A percentile compares a stretch with the other conserved stretches of the same genome.
Evolutionary conservation across 345 rosid genomes (phyloP).

Genomic region (Camelina neglecta): DNA sequence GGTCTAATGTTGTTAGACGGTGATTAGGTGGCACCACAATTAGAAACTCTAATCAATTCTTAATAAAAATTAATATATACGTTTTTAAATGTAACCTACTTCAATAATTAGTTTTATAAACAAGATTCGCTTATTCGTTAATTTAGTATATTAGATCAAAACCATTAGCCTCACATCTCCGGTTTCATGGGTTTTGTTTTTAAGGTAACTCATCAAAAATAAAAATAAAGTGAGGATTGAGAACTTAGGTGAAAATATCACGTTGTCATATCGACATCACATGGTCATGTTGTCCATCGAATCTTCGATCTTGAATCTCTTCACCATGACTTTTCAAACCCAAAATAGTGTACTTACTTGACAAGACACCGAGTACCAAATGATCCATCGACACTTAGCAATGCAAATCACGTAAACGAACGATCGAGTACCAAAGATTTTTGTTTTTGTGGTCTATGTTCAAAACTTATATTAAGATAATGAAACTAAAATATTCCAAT

Average conservation of each 20-base stretch:
- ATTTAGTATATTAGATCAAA: not conserved
- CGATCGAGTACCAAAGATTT: too few species aligned
- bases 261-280: slow-evolving; percentile 27
- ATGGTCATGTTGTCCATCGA: slow-evolving; percentile 15
- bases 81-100: not conserved
- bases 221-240: not conserved
- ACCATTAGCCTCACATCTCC: slow-evolving; percentile 6
- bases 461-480: slow-evolving; percentile 2
- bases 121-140: not conserved
- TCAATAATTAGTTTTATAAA: not conserved
- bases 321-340: slow-evolving; percentile 29
- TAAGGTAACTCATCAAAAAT: not conserved
- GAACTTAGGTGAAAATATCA: slow-evolving; percentile 16
- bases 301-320: slow-evolving; percentile 29
- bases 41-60: not conserved
- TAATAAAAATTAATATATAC: not conserved
- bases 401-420: not conserved
- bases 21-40: slow-evolving; percentile 12
- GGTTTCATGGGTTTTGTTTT: not conserved
- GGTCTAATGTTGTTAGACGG: not conserved
- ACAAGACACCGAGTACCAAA: not conserved
- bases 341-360: not conserved
- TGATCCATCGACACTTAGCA: not conserved
- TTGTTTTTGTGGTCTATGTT: slow-evolving; percentile 3
- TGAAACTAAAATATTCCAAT: not conserved